A percentile compares a stretch with the other conserved stretches of the same genome.
phyloP scores from a whole-genome alignment of 306 rosid genomes.

The Lathyrus oleraceus region DNA sequence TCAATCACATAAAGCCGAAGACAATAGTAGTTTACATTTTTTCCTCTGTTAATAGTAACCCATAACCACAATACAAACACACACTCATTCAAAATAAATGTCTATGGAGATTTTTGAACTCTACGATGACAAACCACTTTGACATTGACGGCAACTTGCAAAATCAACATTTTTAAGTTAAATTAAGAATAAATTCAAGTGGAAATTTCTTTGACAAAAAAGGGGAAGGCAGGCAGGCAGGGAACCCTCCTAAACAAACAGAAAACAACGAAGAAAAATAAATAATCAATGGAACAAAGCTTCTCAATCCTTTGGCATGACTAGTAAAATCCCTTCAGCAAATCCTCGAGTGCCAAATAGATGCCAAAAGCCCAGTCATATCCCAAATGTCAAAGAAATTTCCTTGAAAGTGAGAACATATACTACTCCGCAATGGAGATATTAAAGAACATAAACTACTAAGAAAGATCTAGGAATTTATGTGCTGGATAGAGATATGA shows the following conservation, averaged over 20 bases:
- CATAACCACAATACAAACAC: neutral
- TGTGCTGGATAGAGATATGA: no score
- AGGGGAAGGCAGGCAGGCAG: neutral
- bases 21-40: no score
- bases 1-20: no score
- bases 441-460: no score
- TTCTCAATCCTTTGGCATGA: neutral
- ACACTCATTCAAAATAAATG: neutral
- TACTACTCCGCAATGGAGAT: no score
- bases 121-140: neutral
- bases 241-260: neutral
- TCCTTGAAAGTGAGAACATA: no score
- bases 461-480: no score
- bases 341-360: neutral
- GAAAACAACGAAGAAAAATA: neutral
- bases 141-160: neutral
- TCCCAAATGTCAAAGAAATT: no score
- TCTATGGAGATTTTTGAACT: neutral
- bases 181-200: neutral
- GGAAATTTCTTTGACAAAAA: no score
- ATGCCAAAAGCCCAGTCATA: neutral
- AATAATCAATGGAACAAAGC: neutral
- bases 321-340: neutral
- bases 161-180: neutral
- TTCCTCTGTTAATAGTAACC: neutral